Evolutionary conservation across 129 eudicot genomes (phyloP).

Genomic region (Lactuca saligna): DNA sequence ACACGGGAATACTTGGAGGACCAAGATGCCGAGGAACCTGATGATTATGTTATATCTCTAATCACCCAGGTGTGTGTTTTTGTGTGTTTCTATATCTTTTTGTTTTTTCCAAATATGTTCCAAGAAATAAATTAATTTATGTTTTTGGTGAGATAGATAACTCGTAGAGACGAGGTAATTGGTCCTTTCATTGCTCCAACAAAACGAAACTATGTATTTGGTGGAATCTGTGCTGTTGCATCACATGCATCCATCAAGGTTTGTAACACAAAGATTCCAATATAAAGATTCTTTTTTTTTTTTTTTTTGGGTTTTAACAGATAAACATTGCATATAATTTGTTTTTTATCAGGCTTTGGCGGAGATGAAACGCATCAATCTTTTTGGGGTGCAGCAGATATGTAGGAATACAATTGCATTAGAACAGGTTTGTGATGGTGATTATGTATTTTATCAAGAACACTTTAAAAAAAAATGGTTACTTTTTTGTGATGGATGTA

Average conservation of each 20-base stretch:
- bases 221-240: slow-evolving; percentile 86
- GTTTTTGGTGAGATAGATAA: slow-evolving; percentile 51
- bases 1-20: slow-evolving; percentile 89
- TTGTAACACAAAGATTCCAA: not conserved
- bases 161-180: slow-evolving; percentile 94
- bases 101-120: not conserved
- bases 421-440: slow-evolving; percentile 70
- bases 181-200: slow-evolving; percentile 85
- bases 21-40: slow-evolving; percentile 99
- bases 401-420: slow-evolving; percentile 94
- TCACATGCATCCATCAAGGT: slow-evolving; percentile 90
- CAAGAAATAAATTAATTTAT: not conserved
- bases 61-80: slow-evolving; percentile 64
- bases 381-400: slow-evolving; percentile 98
- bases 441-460: not conserved
- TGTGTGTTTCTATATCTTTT: not conserved
- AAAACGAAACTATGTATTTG: slow-evolving; percentile 82
- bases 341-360: slow-evolving; percentile 70
- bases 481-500: slow-evolving; percentile 4
- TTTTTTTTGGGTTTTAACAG: slow-evolving; percentile 16
- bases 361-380: slow-evolving; percentile 87
- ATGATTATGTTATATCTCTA: slow-evolving; percentile 86
- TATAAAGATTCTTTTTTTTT: not conserved
- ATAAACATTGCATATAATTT: not conserved
- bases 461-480: not conserved